Base-by-base conservation (phyloP, 768 basidiomycete species). In the Wakefieldia striispora region DNA sequence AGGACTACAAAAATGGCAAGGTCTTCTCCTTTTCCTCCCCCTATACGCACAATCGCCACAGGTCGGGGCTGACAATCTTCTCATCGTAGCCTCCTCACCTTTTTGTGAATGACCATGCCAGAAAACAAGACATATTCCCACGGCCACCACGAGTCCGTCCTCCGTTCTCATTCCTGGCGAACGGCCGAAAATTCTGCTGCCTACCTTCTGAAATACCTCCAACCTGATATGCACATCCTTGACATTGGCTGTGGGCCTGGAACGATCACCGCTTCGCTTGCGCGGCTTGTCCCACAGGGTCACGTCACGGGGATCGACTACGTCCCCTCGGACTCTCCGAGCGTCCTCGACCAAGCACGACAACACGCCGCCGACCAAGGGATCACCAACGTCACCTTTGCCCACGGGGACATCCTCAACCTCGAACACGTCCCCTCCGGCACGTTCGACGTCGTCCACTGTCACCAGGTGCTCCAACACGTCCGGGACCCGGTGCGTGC, bases 171-270 rank as follows among this genome's bases (percentile, higher is more conserved):
- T 43, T 53, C 58, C 37, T 56, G 55, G 56, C 64, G 74, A 36
- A 78, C 75, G 13, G 75, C 65, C 14, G 47, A 67, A 19, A 74
- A 76, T 60, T 75, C 73, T 0, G 73, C 75, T 3, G 65, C 64
- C 0, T 74, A 72, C 57, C 65, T 79, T 20, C 46, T 77, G 29
- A 60, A 63, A 10, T 60, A 65, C 34, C 57, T 78, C 26, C 60
- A 66, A 21, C 71, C 73, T 1, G 45, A 58, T 40, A 69, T 74
- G 69, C 51, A 61, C 31, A 68, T 81, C 47, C 74, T 81, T 37
- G 79, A 81, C 57, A 57, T 79, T 31, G 78, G 78, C 10, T 80
- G 75, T 52, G 78, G 80, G 0, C 78, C 79, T 0, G 80, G 78
- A 0, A 75, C 74, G 13, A 80, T 80, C 60, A 77, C 77, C 2